Conservation (phyloP, 441 rosid species). For the Gossypium trilobum region DNA sequence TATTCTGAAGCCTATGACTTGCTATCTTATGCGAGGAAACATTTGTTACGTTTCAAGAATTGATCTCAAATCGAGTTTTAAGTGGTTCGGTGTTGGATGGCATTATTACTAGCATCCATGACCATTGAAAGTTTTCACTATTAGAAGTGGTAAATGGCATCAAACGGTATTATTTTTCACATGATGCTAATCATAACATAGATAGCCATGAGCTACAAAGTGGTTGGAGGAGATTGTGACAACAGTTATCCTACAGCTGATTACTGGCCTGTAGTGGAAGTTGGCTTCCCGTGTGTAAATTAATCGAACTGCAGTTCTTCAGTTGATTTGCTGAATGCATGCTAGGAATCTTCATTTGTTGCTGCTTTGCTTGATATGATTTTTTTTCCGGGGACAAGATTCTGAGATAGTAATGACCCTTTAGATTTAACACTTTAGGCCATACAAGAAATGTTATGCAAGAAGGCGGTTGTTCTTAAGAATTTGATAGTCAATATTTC, state of each 20-base stretch:
- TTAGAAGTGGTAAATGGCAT: background rate
- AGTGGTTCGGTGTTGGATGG: background rate
- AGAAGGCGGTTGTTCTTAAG: background rate
- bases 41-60: background rate
- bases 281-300: background rate
- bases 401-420: background rate
- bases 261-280: background rate
- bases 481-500: background rate
- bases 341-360: background rate
- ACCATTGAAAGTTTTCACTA: background rate
- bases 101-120: background rate
- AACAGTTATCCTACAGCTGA: background rate
- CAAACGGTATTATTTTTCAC: background rate
- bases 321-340: background rate
- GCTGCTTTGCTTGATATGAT: background rate
- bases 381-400: background rate
- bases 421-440: background rate
- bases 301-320: background rate
- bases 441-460: background rate
- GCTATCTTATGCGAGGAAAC: background rate
- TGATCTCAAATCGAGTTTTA: background rate
- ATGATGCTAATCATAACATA: background rate
- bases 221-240: background rate
- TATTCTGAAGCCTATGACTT: background rate
- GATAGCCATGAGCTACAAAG: background rate